Percentiles rank a stretch among this genome's conserved stretches.
These are phyloP conservation scores for Penicillium argentinense DNA, from an alignment of 495 filamentous ascomycete genomes.

Conservation along the genomic window DNA sequence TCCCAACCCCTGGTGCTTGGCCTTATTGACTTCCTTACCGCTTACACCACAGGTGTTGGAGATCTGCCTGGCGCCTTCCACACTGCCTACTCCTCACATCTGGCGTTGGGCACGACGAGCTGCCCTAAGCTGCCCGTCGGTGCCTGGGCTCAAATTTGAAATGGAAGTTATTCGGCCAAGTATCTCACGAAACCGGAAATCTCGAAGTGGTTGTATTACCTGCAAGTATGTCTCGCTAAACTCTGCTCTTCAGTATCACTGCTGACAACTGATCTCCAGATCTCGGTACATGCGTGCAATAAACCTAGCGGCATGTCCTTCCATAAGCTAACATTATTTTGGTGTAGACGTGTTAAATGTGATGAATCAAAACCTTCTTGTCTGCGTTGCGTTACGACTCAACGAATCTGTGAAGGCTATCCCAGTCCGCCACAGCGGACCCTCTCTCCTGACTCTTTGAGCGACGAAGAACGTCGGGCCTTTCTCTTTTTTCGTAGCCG, in stretches of 20 bases:
- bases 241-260: not conserved
- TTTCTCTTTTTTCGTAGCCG: constrained; percentile 6
- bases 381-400: not conserved
- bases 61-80: too few species aligned
- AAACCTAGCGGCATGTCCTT: not conserved
- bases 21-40: too few species aligned
- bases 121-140: not conserved
- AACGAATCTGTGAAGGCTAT: constrained; percentile 12
- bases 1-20: too few species aligned
- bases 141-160: not conserved
- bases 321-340: not conserved
- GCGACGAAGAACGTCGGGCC: constrained; percentile 8
- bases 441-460: not conserved
- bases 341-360: constrained; percentile 5
- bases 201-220: constrained; percentile 6
- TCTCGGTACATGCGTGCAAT: not conserved
- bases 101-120: too few species aligned
- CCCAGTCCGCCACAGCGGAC: not conserved
- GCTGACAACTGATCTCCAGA: not conserved
- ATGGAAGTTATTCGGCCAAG: not conserved
- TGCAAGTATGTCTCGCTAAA: constrained; percentile 2
- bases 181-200: constrained; percentile 3
- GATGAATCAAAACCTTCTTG: constrained; percentile 7
- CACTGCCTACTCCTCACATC: too few species aligned
- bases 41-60: too few species aligned